These are phyloP conservation scores for Vanilla planifolia DNA, from an alignment of 106 monocot species.

Conservation along the genomic window DNA sequence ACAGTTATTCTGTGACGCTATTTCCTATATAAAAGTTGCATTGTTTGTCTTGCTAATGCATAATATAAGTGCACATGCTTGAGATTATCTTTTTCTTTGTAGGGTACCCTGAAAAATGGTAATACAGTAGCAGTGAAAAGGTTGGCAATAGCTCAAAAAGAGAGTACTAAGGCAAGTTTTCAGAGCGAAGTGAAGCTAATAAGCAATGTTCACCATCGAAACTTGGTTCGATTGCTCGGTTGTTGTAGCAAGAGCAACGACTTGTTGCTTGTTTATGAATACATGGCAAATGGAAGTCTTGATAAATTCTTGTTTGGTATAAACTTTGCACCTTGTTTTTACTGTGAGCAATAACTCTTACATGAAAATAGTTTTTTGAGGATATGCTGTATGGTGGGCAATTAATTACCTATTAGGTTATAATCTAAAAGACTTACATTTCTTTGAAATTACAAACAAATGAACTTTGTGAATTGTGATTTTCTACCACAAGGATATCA, in stretches of 20 bases:
- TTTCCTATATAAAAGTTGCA: no score
- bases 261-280: conserved; percentile 68
- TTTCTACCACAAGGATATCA: no score
- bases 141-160: conserved; percentile 36
- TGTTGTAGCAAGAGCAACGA: conserved; percentile 53
- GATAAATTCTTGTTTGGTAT: conserved; percentile 76
- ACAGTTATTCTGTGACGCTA: no score
- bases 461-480: no score
- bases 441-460: no score
- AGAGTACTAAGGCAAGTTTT: conserved; percentile 33
- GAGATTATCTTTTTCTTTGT: neutral
- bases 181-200: conserved; percentile 68
- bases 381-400: no score
- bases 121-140: conserved; percentile 58
- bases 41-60: no score
- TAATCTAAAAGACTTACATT: no score
- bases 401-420: no score
- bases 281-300: conserved; percentile 72
- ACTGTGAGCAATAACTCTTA: no score
- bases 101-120: conserved; percentile 57
- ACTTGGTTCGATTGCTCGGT: conserved; percentile 60
- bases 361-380: no score
- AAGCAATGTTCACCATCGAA: conserved; percentile 77
- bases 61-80: no score
- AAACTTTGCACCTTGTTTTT: neutral